Base-by-base conservation (phyloP, 257 asterid species). In the Ilex asprella region DNA sequence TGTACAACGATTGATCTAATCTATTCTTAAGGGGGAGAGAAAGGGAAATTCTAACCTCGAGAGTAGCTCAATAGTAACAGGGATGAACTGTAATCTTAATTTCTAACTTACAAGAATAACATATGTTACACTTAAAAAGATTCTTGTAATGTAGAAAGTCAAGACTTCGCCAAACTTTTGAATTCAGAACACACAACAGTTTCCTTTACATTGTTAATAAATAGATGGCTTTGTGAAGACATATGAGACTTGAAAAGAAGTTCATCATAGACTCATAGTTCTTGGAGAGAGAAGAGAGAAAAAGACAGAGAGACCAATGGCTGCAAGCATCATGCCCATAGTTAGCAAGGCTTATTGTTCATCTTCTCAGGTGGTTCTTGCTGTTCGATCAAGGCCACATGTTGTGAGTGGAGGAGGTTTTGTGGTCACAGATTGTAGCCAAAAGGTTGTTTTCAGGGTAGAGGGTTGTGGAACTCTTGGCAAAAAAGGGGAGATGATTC, bases 391-490 rank as follows among this genome's bases (percentile, higher is more conserved):
- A 69, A 75, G 96, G 66, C 98, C 98, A 4, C 82, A 70, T 29
- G 95, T 86, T 72, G 95, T 70, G 30, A 84, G 69, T 58, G 98
- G 98, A 13, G 98, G 98, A 2, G 98, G 98, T 31, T 81, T 91
- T 60, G 86, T 62, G 74, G 96, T 79, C 67, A 73, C 82, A 1
- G 88, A 87, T 58, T 13, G 62, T 29, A 41, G 39, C 61, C 94
- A 86, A 13, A 69, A 67, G 64, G 66, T 75, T 31, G 67, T 82
- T 30, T 91, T 87, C 60, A 74, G 69, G 30, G 87, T 84, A 30
- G 96, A 88, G 52, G 98, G 96, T 4, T 91, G 98, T 60, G 98
- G 98, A 39, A 13, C 84, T 61, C 65, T 82, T 54, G 98, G 96
- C 13, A 83, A 71, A 67, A 86, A 88, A 57, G 85, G 79, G 3